These are phyloP conservation scores for Salix purpurea DNA, from an alignment of 345 rosid species.

Conservation along the genomic window DNA sequence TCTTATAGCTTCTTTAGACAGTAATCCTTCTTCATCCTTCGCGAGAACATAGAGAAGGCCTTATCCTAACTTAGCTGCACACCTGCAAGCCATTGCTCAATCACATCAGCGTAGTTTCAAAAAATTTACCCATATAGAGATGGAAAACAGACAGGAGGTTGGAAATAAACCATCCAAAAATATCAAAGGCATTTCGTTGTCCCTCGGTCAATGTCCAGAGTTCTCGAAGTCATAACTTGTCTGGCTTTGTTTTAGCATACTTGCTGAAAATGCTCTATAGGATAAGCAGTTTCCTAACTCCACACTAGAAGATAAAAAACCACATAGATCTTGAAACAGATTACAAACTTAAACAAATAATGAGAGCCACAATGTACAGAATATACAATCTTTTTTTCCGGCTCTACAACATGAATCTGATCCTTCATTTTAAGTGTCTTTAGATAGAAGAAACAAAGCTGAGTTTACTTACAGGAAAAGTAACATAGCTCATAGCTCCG, in stretches of 20 bases:
- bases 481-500: constrained; percentile 48
- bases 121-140: not conserved
- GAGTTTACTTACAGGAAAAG: constrained; percentile 50
- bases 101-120: not conserved
- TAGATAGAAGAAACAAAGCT: not conserved
- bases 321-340: no score
- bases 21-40: constrained; percentile 61
- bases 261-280: constrained; percentile 76
- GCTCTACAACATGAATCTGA: not conserved
- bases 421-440: not conserved
- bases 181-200: constrained; percentile 47
- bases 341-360: no score
- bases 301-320: no score
- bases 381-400: no score
- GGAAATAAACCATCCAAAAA: constrained; percentile 56
- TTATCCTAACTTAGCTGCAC: constrained; percentile 55
- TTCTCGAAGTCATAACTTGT: constrained; percentile 55
- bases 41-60: constrained; percentile 52
- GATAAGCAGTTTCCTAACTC: no score
- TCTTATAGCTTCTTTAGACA: constrained; percentile 73
- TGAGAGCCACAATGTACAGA: not conserved
- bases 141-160: not conserved
- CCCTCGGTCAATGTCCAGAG: constrained; percentile 83
- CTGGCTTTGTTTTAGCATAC: constrained; percentile 56
- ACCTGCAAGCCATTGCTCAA: constrained; percentile 31